These are phyloP conservation scores for Helicocarpus griseus DNA, from an alignment of 2,329 filamentous ascomycete genomes.

Conservation along the genomic window DNA sequence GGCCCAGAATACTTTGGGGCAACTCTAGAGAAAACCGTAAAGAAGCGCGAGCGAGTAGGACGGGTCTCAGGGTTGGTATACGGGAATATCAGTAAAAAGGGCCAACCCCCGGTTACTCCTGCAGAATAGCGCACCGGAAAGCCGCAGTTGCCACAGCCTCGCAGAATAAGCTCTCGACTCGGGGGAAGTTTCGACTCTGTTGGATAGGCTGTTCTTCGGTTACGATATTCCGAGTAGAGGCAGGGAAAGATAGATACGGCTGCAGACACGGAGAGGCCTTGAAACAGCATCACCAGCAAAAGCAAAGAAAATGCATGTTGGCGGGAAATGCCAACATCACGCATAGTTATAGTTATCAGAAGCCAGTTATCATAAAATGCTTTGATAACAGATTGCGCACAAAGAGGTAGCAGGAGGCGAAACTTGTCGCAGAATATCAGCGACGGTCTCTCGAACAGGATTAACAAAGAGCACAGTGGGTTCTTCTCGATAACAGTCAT, in stretches of 20 bases:
- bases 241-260: background rate
- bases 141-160: background rate
- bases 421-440: background rate
- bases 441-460: background rate
- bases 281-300: background rate
- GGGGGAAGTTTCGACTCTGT: background rate
- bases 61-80: too few species aligned
- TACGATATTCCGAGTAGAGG: background rate
- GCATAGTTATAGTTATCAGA: background rate
- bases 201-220: background rate
- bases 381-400: background rate
- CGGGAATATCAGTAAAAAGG: background rate
- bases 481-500: background rate
- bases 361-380: background rate
- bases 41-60: background rate
- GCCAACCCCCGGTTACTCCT: background rate
- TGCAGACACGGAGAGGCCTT: background rate
- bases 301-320: background rate
- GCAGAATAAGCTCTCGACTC: background rate
- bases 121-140: background rate
- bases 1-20: background rate
- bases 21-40: background rate
- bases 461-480: background rate
- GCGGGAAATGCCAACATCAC: background rate
- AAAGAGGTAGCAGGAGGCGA: conserved; percentile 1